A percentile compares a stretch with the other conserved stretches of the same genome.
phyloP scores from a whole-genome alignment of 2,329 filamentous ascomycete genomes.

The Xylaria digitata region DNA sequence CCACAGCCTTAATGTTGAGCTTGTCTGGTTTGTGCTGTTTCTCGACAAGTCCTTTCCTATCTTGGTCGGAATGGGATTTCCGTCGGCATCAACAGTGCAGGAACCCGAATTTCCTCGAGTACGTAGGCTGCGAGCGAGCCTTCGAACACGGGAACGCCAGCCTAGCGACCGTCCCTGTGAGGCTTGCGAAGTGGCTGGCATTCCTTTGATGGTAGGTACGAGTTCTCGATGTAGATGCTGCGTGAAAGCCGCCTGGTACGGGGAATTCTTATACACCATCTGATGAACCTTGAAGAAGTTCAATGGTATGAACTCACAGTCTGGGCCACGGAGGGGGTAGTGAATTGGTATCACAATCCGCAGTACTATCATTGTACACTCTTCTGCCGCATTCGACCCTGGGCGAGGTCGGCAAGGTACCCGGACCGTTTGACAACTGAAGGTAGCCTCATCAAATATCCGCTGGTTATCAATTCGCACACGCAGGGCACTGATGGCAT shows the following conservation, averaged over 20 bases:
- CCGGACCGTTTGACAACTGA: slow-evolving; percentile 54
- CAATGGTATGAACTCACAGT: slow-evolving; percentile 70
- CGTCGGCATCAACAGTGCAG: slow-evolving; percentile 47
- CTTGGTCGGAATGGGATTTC: slow-evolving; percentile 47
- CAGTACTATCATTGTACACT: slow-evolving; percentile 63
- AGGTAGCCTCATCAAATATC: slow-evolving; percentile 56
- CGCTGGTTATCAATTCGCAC: slow-evolving; percentile 54
- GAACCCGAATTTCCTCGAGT: slow-evolving; percentile 28
- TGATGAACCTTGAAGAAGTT: slow-evolving; percentile 75
- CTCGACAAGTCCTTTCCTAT: slow-evolving; percentile 43
- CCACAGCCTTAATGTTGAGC: slow-evolving; percentile 52
- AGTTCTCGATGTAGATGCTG: slow-evolving; percentile 71
- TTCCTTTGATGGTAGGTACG: slow-evolving; percentile 26
- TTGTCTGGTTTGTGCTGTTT: slow-evolving; percentile 46
- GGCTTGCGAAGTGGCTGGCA: slow-evolving; percentile 41
- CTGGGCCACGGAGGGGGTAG: slow-evolving; percentile 60
- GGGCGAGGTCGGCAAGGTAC: slow-evolving; percentile 52
- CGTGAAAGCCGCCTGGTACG: slow-evolving; percentile 69
- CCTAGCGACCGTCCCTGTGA: not conserved
- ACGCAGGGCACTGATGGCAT: slow-evolving; percentile 53
- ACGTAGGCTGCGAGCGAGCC: slow-evolving; percentile 16
- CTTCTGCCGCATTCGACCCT: slow-evolving; percentile 35
- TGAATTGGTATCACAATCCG: slow-evolving; percentile 72
- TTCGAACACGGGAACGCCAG: slow-evolving; percentile 3
- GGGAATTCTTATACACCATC: slow-evolving; percentile 65